Percentiles rank a stretch among this genome's conserved stretches.
Evolutionary conservation across 2,329 filamentous ascomycete genomes (phyloP).

Genomic region (Ceratocystiopsis minuta): DNA sequence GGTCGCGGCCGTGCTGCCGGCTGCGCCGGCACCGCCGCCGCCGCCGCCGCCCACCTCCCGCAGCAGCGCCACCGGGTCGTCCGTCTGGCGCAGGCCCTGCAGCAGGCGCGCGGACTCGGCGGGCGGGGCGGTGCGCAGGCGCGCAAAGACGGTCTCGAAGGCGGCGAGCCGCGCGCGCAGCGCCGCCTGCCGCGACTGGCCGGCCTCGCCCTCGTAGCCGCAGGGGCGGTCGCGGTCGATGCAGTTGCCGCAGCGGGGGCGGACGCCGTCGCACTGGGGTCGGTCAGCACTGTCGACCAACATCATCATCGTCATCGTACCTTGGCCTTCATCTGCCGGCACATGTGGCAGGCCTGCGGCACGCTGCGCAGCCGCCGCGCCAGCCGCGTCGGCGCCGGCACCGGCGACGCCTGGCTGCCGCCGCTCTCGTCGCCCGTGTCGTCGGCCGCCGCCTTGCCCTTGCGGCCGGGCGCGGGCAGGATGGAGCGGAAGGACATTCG

Average conservation of each 20-base stretch:
- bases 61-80: slow-evolving; percentile 6
- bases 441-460: too few relatives aligned
- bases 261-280: slow-evolving; percentile 16
- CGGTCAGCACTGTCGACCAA: neutral
- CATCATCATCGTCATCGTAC: slow-evolving; percentile 2
- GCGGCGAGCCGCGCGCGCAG: slow-evolving; percentile 14
- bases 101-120: slow-evolving; percentile 13
- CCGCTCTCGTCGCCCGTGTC: too few relatives aligned
- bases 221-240: slow-evolving; percentile 12
- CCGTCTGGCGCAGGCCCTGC: slow-evolving; percentile 11
- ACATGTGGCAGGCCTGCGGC: slow-evolving; percentile 15
- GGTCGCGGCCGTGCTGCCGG: neutral
- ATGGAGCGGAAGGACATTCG: too few relatives aligned
- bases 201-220: slow-evolving; percentile 16
- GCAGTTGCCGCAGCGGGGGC: slow-evolving; percentile 16
- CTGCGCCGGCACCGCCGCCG: neutral
- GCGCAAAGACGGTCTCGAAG: slow-evolving; percentile 13
- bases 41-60: slow-evolving; percentile 1
- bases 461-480: too few relatives aligned
- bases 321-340: slow-evolving; percentile 14
- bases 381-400: slow-evolving; percentile 3
- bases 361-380: slow-evolving; percentile 10
- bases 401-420: neutral
- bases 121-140: slow-evolving; percentile 10
- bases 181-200: slow-evolving; percentile 15